Base-by-base conservation (phyloP, 495 filamentous ascomycete genomes). In the Amorphotheca resinae region DNA sequence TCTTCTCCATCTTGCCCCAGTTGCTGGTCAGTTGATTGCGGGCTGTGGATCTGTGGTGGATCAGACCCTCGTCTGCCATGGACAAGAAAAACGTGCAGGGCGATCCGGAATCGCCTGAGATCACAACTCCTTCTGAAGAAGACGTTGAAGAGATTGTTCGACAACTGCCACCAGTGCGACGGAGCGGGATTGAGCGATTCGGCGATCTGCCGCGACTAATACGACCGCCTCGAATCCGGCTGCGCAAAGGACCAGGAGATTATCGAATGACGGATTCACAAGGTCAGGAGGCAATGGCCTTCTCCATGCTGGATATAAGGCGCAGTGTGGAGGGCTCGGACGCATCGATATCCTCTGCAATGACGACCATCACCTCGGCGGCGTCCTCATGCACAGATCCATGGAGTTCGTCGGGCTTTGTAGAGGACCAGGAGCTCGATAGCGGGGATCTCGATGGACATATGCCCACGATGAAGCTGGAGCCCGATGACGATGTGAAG, bases 401-500 rank as follows among this genome's bases (percentile, higher is more conserved):
- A 15, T 55, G 49, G 53, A 52, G 53, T 22, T 41, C 49, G 2
- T 46, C 53, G 5, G 48, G 49, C 1, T 49, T 47, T 41, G 54
- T 49, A 9, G 51, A 57, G 39, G 52, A 48, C 11, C 43, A 52
- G 18, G 48, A 48, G 14, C 45, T 42, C 6, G 45, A 35, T 25
- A 42, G 42, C 36, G 46, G 50, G 47, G 45, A 51, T 15, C 22
- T 42, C 11, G 38, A 46, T 36, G 46, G 46, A 42, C 39, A 50
- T 12, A 18, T 40, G 15, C 14, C 51, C 14, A 35, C 30, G 11
- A 50, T 48, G 12, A 57, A 57, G 33, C 22, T 54, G 1, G 51
- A 57, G 23, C 46, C 50, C 4, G 54, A 57, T 23, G 51, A 57
- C 37, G 51, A 57, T 43, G 37, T 43, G 1, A 45, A 51, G 42